Evolutionary conservation across 164 flowering plant genomes (phyloP).

Genomic region (Chloranthus sessilifolius): DNA sequence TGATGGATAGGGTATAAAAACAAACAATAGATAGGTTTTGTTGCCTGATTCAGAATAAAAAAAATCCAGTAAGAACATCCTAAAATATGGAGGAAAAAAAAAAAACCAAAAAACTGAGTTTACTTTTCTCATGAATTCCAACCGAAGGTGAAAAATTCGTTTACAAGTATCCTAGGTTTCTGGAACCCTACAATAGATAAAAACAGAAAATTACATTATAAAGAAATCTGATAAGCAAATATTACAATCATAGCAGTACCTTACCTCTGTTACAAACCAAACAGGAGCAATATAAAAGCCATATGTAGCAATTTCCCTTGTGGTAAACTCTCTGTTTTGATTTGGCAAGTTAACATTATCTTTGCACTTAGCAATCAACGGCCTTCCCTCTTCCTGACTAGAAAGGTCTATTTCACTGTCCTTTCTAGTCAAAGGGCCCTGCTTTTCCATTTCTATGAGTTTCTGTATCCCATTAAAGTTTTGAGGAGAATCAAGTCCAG

Average conservation of each 20-base stretch:
- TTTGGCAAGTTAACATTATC: slow-evolving; percentile 36
- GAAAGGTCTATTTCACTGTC: slow-evolving; percentile 63
- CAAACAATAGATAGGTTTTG: too few relatives aligned
- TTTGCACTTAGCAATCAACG: slow-evolving; percentile 40
- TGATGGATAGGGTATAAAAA: too few relatives aligned
- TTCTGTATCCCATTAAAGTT: slow-evolving; percentile 40
- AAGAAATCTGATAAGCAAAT: not conserved
- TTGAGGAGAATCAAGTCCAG: slow-evolving; percentile 42
- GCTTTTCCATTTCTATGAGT: slow-evolving; percentile 58
- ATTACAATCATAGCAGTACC: slow-evolving; percentile 6
- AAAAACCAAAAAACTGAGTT: too few relatives aligned
- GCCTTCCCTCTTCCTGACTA: slow-evolving; percentile 46
- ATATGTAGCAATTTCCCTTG: slow-evolving; percentile 59
- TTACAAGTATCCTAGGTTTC: too few relatives aligned
- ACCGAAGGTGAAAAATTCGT: too few relatives aligned
- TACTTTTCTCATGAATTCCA: too few relatives aligned
- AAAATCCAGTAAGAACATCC: too few relatives aligned
- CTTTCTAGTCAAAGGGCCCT: slow-evolving; percentile 45
- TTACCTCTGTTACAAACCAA: slow-evolving; percentile 96
- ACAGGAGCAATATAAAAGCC: slow-evolving; percentile 91
- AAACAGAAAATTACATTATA: not conserved
- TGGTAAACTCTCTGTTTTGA: slow-evolving; percentile 38
- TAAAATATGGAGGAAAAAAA: too few relatives aligned
- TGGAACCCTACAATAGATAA: too few relatives aligned
- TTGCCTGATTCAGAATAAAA: too few relatives aligned